Percentiles rank a stretch among this genome's conserved stretches.
phyloP scores from a whole-genome alignment of 495 filamentous ascomycete species.

The Rusavskia elegans region DNA sequence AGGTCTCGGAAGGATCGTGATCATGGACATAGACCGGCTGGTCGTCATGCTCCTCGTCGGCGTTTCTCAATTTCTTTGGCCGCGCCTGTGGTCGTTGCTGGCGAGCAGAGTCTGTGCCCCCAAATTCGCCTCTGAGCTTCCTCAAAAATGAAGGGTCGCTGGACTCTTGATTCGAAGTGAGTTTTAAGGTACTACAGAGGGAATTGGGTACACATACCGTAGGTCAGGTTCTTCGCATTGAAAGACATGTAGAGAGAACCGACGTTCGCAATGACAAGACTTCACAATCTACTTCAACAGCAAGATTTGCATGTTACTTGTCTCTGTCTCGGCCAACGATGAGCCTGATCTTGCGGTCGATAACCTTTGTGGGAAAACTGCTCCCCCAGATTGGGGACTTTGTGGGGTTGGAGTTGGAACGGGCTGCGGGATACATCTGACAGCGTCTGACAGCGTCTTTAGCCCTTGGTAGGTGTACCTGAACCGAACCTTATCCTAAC shows the following conservation, averaged over 20 bases:
- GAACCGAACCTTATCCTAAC: no score
- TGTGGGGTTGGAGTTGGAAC: no score
- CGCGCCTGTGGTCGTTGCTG: conserved; percentile 14
- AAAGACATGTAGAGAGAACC: not conserved
- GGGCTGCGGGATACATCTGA: no score
- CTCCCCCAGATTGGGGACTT: no score
- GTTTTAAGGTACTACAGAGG: not conserved
- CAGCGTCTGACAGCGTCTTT: no score
- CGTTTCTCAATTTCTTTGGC: conserved; percentile 13
- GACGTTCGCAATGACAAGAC: not conserved
- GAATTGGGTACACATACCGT: conserved; percentile 4
- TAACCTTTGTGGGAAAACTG: no score
- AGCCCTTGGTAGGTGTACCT: no score
- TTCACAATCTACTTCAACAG: no score
- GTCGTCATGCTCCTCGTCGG: conserved; percentile 18
- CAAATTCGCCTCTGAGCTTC: conserved; percentile 4
- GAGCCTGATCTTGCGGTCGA: no score
- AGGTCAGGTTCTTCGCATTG: conserved; percentile 7
- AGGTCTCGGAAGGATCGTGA: conserved; percentile 19
- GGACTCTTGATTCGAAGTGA: conserved; percentile 4
- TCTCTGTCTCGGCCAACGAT: not conserved
- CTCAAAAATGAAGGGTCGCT: conserved; percentile 12
- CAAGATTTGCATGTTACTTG: not conserved
- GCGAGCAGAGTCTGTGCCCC: conserved; percentile 5
- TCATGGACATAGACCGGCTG: conserved; percentile 21